Evolutionary conservation across 768 basidiomycete genomes (phyloP).

Genomic region (Phlegmacium glaucopus): DNA sequence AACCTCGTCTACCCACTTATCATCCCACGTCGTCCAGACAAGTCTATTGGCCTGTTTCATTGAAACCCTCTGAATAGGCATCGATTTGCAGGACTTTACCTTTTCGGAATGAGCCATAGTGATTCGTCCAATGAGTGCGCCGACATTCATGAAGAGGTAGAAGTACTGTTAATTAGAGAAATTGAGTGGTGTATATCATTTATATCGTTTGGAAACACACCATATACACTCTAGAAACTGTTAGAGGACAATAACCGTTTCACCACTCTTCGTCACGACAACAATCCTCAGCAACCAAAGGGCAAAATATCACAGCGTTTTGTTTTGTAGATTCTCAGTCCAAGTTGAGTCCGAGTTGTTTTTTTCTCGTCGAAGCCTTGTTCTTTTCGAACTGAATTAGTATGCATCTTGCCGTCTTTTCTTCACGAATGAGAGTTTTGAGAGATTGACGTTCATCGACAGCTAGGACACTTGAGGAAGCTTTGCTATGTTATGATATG

Average conservation of each 20-base stretch:
- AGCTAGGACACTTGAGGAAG: slow-evolving; percentile 71
- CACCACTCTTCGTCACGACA: slow-evolving; percentile 46
- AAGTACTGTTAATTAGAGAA: slow-evolving; percentile 41
- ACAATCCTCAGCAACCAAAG: too few relatives aligned
- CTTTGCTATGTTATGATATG: slow-evolving; percentile 52
- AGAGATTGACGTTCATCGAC: slow-evolving; percentile 86
- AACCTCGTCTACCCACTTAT: slow-evolving; percentile 77
- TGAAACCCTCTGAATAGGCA: too few relatives aligned
- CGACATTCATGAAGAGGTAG: slow-evolving; percentile 73
- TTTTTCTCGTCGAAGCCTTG: slow-evolving; percentile 60
- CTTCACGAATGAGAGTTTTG: slow-evolving; percentile 77
- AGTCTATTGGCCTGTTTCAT: slow-evolving; percentile 45
- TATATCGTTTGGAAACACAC: slow-evolving; percentile 38
- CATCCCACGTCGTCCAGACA: slow-evolving; percentile 74
- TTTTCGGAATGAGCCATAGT: slow-evolving; percentile 67
- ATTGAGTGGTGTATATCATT: not conserved
- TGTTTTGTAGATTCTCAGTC: slow-evolving; percentile 49
- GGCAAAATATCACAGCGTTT: too few relatives aligned
- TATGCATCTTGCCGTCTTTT: slow-evolving; percentile 67
- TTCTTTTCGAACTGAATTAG: slow-evolving; percentile 69
- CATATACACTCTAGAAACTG: slow-evolving; percentile 73
- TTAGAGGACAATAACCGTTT: slow-evolving; percentile 68
- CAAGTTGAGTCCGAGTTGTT: too few relatives aligned
- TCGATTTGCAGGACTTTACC: slow-evolving; percentile 32
- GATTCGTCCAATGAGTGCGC: slow-evolving; percentile 67